These are phyloP conservation scores for Moniliophthora roreri DNA, from an alignment of 1,284 basidiomycete species.

Conservation along the genomic window DNA sequence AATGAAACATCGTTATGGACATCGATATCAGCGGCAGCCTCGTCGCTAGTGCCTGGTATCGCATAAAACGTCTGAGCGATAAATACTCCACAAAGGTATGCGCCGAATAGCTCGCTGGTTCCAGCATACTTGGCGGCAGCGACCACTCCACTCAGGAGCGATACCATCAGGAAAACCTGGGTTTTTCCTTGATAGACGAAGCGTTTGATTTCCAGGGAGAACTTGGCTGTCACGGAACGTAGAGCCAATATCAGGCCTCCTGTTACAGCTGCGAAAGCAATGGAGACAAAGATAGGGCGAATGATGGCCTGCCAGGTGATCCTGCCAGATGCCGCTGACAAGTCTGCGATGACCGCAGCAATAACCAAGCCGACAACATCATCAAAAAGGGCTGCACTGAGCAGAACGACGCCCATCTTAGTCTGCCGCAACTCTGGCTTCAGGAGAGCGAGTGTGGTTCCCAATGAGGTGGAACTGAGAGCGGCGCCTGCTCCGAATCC, in stretches of 20 bases:
- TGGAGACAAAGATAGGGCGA: constrained; percentile 36
- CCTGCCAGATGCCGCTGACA: constrained; percentile 20
- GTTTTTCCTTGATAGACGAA: constrained; percentile 13
- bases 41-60: background rate
- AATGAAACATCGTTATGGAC: background rate
- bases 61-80: constrained; percentile 26
- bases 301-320: constrained; percentile 32
- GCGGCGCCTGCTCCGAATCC: constrained; percentile 39
- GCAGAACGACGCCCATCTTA: constrained; percentile 32
- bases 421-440: constrained; percentile 31
- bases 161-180: constrained; percentile 28
- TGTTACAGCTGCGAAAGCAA: constrained; percentile 31
- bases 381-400: constrained; percentile 39
- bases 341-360: constrained; percentile 33
- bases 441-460: constrained; percentile 37
- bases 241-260: constrained; percentile 23
- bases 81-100: constrained; percentile 35
- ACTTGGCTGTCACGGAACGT: background rate
- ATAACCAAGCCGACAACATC: constrained; percentile 38
- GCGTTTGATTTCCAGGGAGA: constrained; percentile 2
- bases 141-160: constrained; percentile 29
- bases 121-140: constrained; percentile 35
- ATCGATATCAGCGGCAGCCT: background rate
- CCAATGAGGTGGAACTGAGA: constrained; percentile 39
- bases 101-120: constrained; percentile 39